These are phyloP conservation scores for Exophiala aquamarina DNA, from an alignment of 2,329 filamentous ascomycete species.

Conservation along the genomic window DNA sequence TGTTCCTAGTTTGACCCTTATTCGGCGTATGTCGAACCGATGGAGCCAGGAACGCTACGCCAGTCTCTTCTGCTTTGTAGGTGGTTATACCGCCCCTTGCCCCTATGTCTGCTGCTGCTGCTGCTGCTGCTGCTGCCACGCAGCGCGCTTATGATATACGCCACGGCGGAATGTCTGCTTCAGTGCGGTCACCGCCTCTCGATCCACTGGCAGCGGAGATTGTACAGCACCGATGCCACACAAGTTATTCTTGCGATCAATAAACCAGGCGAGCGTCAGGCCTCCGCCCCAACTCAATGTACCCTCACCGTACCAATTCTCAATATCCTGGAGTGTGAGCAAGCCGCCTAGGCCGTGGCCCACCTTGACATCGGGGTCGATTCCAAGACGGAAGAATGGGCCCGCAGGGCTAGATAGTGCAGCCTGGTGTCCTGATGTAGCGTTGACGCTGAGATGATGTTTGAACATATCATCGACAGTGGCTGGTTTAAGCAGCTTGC, in stretches of 20 bases:
- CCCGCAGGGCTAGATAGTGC: slow-evolving; percentile 36
- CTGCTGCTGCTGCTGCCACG: slow-evolving; percentile 30
- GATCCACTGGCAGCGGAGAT: slow-evolving; percentile 38
- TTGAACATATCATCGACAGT: slow-evolving; percentile 31
- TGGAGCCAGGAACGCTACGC: too few relatives aligned
- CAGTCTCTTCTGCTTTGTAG: too few relatives aligned
- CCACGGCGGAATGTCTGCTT: slow-evolving; percentile 47
- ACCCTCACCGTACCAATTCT: slow-evolving; percentile 45
- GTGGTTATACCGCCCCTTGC: too few relatives aligned
- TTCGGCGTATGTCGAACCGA: too few relatives aligned
- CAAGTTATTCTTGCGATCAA: slow-evolving; percentile 49
- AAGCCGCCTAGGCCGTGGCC: slow-evolving; percentile 46
- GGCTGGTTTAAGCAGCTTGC: slow-evolving; percentile 35
- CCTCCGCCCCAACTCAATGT: slow-evolving; percentile 51
- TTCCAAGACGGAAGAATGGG: slow-evolving; percentile 38
- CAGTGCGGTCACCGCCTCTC: slow-evolving; percentile 29
- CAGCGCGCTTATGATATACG: slow-evolving; percentile 41
- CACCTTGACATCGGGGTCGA: slow-evolving; percentile 32
- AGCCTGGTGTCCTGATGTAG: slow-evolving; percentile 29
- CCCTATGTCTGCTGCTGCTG: too few relatives aligned
- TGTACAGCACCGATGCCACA: slow-evolving; percentile 46
- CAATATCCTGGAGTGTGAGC: slow-evolving; percentile 41
- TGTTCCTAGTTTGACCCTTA: too few relatives aligned
- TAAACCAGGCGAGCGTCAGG: slow-evolving; percentile 49
- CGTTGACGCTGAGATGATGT: slow-evolving; percentile 31